A percentile compares a stretch with the other conserved stretches of the same genome.
Conservation (phyloP, 2,329 filamentous ascomycete species). For the Ploettnerulaceae sp. region DNA sequence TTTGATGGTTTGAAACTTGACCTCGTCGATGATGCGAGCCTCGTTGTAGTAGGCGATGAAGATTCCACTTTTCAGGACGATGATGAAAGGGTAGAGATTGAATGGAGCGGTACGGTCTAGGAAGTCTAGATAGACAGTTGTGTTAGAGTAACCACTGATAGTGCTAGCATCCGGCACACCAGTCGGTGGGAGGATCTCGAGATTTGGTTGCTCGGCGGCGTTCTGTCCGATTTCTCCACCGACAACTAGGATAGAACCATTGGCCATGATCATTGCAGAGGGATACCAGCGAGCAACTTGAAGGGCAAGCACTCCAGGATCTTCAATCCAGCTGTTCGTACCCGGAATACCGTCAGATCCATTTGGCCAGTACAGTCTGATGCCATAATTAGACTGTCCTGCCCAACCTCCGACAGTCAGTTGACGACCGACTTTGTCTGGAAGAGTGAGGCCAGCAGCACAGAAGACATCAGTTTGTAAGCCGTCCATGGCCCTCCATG, state of each 20-base stretch:
- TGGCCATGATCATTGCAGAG: constrained; percentile 57
- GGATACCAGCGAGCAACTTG: constrained; percentile 62
- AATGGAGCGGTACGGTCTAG: constrained; percentile 59
- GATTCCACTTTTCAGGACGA: constrained; percentile 57
- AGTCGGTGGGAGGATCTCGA: constrained; percentile 54
- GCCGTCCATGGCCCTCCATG: constrained; percentile 55
- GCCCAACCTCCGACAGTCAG: constrained; percentile 65
- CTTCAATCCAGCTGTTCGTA: constrained; percentile 61
- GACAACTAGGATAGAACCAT: constrained; percentile 60
- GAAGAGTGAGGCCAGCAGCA: constrained; percentile 57
- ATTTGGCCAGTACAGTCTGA: constrained; percentile 58
- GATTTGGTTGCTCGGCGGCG: constrained; percentile 53
- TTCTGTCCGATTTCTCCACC: constrained; percentile 62
- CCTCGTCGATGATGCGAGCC: constrained; percentile 59
- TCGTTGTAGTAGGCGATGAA: constrained; percentile 64
- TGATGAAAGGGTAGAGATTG: constrained; percentile 63
- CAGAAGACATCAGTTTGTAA: constrained; percentile 65
- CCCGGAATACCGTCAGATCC: constrained; percentile 52
- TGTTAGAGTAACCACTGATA: constrained; percentile 32
- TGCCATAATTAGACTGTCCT: constrained; percentile 53
- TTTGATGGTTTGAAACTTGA: constrained; percentile 51
- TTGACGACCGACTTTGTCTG: constrained; percentile 59
- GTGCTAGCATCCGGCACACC: constrained; percentile 37
- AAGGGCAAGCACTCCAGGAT: constrained; percentile 48
- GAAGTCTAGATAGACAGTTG: constrained; percentile 54